These are phyloP conservation scores for Aspergillus uvarum DNA, from an alignment of 2,329 filamentous ascomycete genomes.

Conservation along the genomic window DNA sequence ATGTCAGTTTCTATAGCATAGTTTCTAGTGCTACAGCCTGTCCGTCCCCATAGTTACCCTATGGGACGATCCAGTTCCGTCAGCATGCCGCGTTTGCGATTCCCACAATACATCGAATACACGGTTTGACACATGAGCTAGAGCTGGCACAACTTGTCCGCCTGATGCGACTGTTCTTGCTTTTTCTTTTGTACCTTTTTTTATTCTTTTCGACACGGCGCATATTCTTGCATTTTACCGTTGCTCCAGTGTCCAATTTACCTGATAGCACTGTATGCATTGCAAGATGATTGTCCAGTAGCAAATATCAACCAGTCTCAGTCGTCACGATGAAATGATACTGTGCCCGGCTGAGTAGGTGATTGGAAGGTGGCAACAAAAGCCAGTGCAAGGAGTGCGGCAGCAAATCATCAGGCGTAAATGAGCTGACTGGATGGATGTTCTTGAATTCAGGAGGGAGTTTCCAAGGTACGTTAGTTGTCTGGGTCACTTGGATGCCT, in stretches of 20 bases:
- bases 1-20: neutral
- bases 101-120: neutral
- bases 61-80: slow-evolving; percentile 4
- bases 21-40: too few species aligned
- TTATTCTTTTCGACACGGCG: neutral
- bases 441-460: slow-evolving; percentile 11
- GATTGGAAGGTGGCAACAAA: slow-evolving; percentile 19
- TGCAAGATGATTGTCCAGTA: neutral
- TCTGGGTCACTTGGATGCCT: slow-evolving; percentile 6
- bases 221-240: neutral
- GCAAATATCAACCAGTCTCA: neutral
- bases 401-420: slow-evolving; percentile 18
- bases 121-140: slow-evolving; percentile 1
- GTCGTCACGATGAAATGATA: neutral
- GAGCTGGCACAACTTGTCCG: neutral
- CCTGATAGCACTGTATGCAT: neutral
- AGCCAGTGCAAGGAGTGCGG: slow-evolving; percentile 10
- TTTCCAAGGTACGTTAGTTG: slow-evolving; percentile 17
- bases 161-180: neutral
- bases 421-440: slow-evolving; percentile 12
- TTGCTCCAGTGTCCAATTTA: neutral
- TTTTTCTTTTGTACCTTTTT: neutral
- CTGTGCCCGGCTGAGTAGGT: slow-evolving; percentile 11
- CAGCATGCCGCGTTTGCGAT: slow-evolving; percentile 3
- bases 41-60: slow-evolving; percentile 1